A percentile compares a stretch with the other conserved stretches of the same genome.
Evolutionary conservation across 805 yeast species (phyloP).

Genomic region (Peterozyma xylosa): DNA sequence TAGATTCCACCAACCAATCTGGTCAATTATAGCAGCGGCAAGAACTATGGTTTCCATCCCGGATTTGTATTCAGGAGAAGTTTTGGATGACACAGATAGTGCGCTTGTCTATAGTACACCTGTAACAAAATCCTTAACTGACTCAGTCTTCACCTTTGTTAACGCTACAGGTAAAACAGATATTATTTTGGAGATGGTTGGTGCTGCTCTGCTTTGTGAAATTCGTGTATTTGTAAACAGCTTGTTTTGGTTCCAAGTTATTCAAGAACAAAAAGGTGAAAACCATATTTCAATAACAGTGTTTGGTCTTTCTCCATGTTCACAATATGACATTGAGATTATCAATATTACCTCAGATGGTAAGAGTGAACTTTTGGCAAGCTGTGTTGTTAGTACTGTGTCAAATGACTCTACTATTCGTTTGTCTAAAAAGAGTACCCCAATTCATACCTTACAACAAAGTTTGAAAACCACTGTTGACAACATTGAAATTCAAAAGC

Average conservation of each 20-base stretch:
- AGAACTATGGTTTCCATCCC: conserved; percentile 40
- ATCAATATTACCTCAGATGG: conserved; percentile 23
- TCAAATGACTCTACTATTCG: conserved; percentile 23
- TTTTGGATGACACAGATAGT: conserved; percentile 10
- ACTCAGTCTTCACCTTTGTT: conserved; percentile 28
- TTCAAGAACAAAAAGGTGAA: conserved; percentile 11
- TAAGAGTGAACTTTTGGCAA: conserved; percentile 21
- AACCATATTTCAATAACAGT: conserved; percentile 35
- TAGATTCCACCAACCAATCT: conserved; percentile 34
- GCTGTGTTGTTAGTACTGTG: conserved; percentile 25
- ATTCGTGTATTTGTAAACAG: conserved; percentile 52
- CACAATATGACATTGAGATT: conserved; percentile 55
- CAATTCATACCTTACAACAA: conserved; percentile 57
- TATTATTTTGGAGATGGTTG: conserved; percentile 41
- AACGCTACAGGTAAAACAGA: conserved; percentile 45
- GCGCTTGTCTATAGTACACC: conserved; percentile 11
- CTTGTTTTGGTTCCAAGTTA: conserved; percentile 60
- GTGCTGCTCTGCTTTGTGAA: conserved; percentile 29
- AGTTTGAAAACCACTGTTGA: conserved; percentile 59
- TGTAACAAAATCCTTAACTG: conserved; percentile 15
- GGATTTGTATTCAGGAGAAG: conserved; percentile 30
- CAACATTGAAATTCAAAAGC: conserved; percentile 48
- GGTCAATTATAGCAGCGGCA: conserved; percentile 45
- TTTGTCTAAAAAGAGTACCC: conserved; percentile 33
- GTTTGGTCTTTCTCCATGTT: conserved; percentile 56